A percentile compares a stretch with the other conserved stretches of the same genome.
These are phyloP conservation scores for Pichia paraexigua DNA, from an alignment of 805 yeast genomes.

Conservation along the genomic window DNA sequence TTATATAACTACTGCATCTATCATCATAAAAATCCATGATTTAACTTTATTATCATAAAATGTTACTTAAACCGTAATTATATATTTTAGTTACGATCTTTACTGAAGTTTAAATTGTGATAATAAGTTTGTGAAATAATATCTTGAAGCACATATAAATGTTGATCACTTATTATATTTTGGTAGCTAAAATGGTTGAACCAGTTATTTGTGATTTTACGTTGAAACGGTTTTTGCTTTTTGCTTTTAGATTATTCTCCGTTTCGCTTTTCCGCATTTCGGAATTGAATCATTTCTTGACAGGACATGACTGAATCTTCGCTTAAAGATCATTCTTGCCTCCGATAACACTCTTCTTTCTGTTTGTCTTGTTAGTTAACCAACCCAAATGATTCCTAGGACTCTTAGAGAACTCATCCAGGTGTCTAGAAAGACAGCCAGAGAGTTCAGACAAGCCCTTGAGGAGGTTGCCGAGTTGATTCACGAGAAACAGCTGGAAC, in stretches of 20 bases:
- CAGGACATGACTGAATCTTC: background rate
- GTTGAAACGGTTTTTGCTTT: too few relatives aligned
- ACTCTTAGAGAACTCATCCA: constrained; percentile 37
- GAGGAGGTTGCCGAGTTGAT: constrained; percentile 39
- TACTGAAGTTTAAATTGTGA: too few relatives aligned
- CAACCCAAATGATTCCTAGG: constrained; percentile 10
- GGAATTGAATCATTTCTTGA: background rate
- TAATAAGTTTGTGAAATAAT: too few relatives aligned
- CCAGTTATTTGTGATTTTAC: too few relatives aligned
- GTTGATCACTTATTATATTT: too few relatives aligned
- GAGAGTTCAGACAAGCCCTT: constrained; percentile 38
- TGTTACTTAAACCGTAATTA: too few relatives aligned
- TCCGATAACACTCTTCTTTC: background rate
- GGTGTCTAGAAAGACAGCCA: constrained; percentile 38
- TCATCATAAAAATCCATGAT: too few relatives aligned
- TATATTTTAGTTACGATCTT: too few relatives aligned
- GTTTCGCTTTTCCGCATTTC: background rate
- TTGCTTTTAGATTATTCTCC: background rate
- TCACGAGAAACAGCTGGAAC: constrained; percentile 23
- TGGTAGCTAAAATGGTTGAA: too few relatives aligned
- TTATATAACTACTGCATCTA: too few relatives aligned
- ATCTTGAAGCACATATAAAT: too few relatives aligned
- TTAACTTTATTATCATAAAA: too few relatives aligned
- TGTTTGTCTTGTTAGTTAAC: background rate
- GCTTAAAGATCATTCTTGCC: background rate